phyloP scores from a whole-genome alignment of 495 filamentous ascomycete species.

The Pseudoneurospora amorphoporcata region DNA sequence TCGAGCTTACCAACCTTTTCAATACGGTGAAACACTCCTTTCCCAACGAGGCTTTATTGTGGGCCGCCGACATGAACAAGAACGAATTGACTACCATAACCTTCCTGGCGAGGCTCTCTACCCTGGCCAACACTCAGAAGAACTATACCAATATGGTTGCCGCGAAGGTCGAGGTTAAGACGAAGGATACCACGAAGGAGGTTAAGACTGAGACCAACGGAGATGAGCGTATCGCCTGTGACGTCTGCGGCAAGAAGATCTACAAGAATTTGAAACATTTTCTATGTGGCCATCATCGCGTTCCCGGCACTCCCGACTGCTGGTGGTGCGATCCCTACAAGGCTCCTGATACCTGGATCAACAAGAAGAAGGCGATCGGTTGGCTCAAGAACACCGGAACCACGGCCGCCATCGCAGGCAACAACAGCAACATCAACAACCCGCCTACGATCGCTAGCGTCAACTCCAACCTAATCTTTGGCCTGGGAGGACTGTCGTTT shows the following conservation, averaged over 20 bases:
- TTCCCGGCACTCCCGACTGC: fast-evolving
- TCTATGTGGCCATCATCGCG: background rate
- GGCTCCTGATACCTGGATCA: background rate
- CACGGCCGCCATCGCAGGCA: background rate
- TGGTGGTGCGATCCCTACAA: background rate
- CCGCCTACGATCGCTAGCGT: background rate
- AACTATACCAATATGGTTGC: background rate
- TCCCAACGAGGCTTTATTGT: background rate
- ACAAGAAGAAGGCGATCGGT: background rate
- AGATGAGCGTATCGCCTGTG: too few relatives aligned
- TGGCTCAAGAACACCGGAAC: too few relatives aligned
- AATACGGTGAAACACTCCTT: background rate
- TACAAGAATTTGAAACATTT: background rate
- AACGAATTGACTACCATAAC: too few relatives aligned
- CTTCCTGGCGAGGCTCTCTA: background rate
- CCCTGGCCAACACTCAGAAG: background rate
- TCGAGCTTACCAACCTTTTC: background rate
- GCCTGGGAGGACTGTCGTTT: background rate
- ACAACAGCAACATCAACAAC: background rate
- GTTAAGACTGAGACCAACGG: background rate
- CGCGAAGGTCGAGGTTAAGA: too few relatives aligned
- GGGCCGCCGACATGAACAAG: too few relatives aligned
- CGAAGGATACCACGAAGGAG: background rate
- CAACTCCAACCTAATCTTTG: background rate
- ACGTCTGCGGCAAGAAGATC: too few relatives aligned